A percentile compares a stretch with the other conserved stretches of the same genome.
Evolutionary conservation across 441 rosid species (phyloP).

Genomic region (Syzygium syzygioides): DNA sequence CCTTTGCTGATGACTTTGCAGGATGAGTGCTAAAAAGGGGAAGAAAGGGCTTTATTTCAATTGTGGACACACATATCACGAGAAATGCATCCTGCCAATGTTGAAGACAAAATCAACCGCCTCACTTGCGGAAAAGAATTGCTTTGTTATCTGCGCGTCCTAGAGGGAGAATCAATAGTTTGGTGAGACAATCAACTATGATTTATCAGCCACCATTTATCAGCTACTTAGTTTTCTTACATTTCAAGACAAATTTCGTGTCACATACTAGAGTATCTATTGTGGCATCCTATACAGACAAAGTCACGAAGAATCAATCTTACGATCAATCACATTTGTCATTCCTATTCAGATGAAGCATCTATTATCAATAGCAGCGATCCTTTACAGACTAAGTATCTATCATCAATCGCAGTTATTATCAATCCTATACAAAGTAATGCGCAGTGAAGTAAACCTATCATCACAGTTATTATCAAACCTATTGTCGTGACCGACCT

Average conservation of each 20-base stretch:
- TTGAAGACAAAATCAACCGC: neutral
- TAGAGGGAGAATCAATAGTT: neutral
- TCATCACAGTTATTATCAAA: no score
- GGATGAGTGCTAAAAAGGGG: neutral
- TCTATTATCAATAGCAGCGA: no score
- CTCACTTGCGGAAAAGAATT: neutral
- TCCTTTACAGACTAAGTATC: no score
- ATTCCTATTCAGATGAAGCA: no score
- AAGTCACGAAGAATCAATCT: no score
- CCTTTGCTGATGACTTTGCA: neutral
- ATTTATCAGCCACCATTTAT: no score
- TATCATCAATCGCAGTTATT: no score
- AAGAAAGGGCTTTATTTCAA: neutral
- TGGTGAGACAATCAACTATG: neutral
- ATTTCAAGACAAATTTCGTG: neutral
- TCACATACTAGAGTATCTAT: neutral
- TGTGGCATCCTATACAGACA: no score
- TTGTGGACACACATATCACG: neutral
- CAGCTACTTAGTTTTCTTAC: neutral
- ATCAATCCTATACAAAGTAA: no score
- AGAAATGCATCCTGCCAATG: neutral
- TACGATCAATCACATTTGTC: no score
- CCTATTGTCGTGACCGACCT: no score
- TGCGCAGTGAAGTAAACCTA: no score
- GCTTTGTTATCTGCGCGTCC: neutral